Percentiles rank a stretch among this genome's conserved stretches.
These are phyloP conservation scores for Eutrema yunnanense DNA, from an alignment of 345 rosid species.

Conservation along the genomic window DNA sequence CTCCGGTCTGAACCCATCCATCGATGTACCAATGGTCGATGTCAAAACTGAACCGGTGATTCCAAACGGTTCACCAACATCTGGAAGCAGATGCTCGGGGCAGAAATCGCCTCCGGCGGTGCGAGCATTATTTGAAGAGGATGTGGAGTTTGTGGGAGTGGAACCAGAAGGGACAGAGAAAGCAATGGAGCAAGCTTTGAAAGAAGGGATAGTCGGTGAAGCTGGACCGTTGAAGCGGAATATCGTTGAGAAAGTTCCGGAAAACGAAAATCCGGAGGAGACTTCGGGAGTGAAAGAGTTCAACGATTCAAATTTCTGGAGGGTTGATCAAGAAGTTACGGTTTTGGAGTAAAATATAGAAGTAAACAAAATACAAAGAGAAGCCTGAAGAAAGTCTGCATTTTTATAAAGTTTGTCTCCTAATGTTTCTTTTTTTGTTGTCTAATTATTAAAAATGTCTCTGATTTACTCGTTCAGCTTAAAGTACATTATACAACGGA, in stretches of 20 bases:
- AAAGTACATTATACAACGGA: neutral
- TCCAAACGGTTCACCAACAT: slow-evolving; percentile 53
- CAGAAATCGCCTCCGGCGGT: slow-evolving; percentile 33
- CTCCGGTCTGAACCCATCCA: slow-evolving; percentile 61
- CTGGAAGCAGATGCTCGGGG: slow-evolving; percentile 31
- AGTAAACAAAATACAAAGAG: neutral
- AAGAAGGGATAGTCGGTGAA: slow-evolving; percentile 93
- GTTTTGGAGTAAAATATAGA: slow-evolving; percentile 51
- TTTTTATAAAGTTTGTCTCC: neutral
- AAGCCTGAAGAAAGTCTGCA: neutral
- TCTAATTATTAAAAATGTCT: neutral
- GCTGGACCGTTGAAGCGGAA: slow-evolving; percentile 82
- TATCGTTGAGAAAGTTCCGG: slow-evolving; percentile 40
- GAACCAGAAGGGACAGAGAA: slow-evolving; percentile 85
- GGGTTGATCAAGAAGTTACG: slow-evolving; percentile 82
- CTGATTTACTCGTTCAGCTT: neutral
- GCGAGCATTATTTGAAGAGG: slow-evolving; percentile 85
- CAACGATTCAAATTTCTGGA: slow-evolving; percentile 91
- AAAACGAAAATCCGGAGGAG: slow-evolving; percentile 51
- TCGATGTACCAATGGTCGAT: slow-evolving; percentile 36
- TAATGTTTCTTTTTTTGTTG: neutral
- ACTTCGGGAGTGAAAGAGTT: slow-evolving; percentile 64
- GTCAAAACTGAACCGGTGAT: slow-evolving; percentile 37
- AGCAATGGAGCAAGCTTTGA: slow-evolving; percentile 92
- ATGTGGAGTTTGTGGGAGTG: slow-evolving; percentile 91